Evolutionary conservation across 352 stramenopile genomes (phyloP).

Genomic region (Globisporangium viniferum): DNA sequence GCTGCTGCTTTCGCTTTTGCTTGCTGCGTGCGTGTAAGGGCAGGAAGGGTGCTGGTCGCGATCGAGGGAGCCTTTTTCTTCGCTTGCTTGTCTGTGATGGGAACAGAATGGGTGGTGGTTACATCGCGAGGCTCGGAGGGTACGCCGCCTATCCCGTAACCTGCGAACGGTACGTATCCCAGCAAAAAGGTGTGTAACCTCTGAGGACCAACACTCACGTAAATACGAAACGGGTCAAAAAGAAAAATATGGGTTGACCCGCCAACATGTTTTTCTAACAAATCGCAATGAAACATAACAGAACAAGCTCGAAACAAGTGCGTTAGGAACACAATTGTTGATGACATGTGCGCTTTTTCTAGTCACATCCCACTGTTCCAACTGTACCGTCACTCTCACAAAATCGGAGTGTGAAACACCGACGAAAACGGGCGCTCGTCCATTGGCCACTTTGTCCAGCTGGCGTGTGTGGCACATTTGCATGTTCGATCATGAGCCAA

Average conservation of each 20-base stretch:
- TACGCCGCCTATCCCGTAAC: not conserved
- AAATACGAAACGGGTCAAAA: not conserved
- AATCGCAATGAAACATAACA: not conserved
- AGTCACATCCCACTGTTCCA: no score
- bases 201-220: not conserved
- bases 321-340: not conserved
- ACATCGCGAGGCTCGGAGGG: not conserved
- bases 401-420: no score
- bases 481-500: not conserved
- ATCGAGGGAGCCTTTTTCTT: conserved; percentile 7
- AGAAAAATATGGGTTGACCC: no score
- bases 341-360: not conserved
- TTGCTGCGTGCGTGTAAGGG: not conserved
- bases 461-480: not conserved
- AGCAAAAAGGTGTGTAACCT: not conserved
- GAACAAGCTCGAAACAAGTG: not conserved
- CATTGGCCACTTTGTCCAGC: no score
- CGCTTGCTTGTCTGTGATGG: not conserved
- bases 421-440: no score
- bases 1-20: not conserved
- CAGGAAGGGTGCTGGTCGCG: not conserved
- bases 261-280: not conserved
- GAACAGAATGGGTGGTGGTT: conserved; percentile 14
- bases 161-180: not conserved
- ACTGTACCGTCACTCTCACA: no score